Evolutionary conservation across 768 basidiomycete genomes (phyloP).

Genomic region (Obba rivulosa): DNA sequence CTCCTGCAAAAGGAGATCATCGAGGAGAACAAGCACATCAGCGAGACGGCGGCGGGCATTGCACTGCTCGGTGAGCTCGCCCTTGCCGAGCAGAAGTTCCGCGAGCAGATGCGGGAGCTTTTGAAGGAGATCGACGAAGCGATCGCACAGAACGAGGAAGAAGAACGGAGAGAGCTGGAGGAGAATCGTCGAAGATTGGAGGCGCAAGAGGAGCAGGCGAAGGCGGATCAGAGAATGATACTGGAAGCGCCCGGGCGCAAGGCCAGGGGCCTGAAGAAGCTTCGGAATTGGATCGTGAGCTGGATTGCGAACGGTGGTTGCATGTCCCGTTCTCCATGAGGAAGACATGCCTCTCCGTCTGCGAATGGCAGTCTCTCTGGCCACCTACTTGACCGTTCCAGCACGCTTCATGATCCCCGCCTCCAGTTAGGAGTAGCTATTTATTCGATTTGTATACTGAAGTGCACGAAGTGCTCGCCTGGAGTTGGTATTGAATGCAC

Average conservation of each 20-base stretch:
- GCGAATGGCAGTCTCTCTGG: too few relatives aligned
- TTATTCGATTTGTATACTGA: too few relatives aligned
- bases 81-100: conserved; percentile 6
- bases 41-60: conserved; percentile 4
- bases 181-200: conserved; percentile 23
- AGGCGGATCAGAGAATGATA: not conserved
- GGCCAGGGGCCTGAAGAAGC: too few relatives aligned
- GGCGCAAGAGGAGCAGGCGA: not conserved
- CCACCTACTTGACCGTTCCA: too few relatives aligned
- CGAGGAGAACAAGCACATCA: conserved; percentile 2
- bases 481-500: too few relatives aligned
- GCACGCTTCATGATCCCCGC: too few relatives aligned
- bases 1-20: conserved; percentile 8
- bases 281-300: too few relatives aligned
- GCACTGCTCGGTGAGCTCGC: conserved; percentile 21
- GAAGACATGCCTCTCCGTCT: too few relatives aligned
- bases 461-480: too few relatives aligned
- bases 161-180: conserved; percentile 41
- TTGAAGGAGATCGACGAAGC: conserved; percentile 16
- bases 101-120: conserved; percentile 9
- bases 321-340: too few relatives aligned
- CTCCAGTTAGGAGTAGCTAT: too few relatives aligned
- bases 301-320: too few relatives aligned
- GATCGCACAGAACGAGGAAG: not conserved
- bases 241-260: not conserved